Percentiles rank a stretch among this genome's conserved stretches.
Evolutionary conservation across 495 filamentous ascomycete genomes (phyloP).

Genomic region (Aspergillus egyptiacus): DNA sequence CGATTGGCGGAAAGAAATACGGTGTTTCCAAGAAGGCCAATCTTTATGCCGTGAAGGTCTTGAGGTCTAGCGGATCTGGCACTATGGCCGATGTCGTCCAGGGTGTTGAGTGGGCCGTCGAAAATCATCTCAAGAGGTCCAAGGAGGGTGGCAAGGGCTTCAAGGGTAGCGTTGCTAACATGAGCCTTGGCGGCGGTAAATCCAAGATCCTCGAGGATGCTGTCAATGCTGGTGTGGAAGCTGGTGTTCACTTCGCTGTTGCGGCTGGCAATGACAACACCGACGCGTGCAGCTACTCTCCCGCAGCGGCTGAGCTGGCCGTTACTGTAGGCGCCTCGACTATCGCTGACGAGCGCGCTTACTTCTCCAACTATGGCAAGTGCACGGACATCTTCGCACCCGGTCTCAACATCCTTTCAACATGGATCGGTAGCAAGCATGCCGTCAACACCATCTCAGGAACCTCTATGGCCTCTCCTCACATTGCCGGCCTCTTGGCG

Average conservation of each 20-base stretch:
- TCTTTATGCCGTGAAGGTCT: constrained; percentile 94
- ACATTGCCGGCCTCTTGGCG: constrained; percentile 91
- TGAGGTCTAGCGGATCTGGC: constrained; percentile 94
- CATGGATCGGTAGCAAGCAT: constrained; percentile 93
- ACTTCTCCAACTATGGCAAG: constrained; percentile 99
- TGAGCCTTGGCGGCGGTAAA: constrained; percentile 97
- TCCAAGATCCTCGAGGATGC: constrained; percentile 81
- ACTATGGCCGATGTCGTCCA: constrained; percentile 98
- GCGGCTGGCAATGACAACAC: constrained; percentile 98
- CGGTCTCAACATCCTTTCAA: constrained; percentile 92
- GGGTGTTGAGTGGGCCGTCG: constrained; percentile 93
- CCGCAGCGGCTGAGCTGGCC: constrained; percentile 84
- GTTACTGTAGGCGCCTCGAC: constrained; percentile 96
- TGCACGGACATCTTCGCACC: constrained; percentile 99
- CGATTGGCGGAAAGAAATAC: constrained; percentile 95
- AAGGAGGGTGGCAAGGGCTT: constrained; percentile 85
- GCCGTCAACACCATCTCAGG: constrained; percentile 98
- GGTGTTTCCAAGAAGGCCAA: constrained; percentile 99
- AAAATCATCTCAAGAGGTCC: constrained; percentile 66
- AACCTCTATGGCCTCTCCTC: constrained; percentile 98
- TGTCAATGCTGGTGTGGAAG: constrained; percentile 87
- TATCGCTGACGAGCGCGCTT: constrained; percentile 90
- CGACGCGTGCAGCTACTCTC: constrained; percentile 99
- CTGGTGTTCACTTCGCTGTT: constrained; percentile 93
- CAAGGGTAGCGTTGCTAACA: constrained; percentile 99